Evolutionary conservation across 108 stramenopile genomes (phyloP).

Genomic region (Fragilaria radians): DNA sequence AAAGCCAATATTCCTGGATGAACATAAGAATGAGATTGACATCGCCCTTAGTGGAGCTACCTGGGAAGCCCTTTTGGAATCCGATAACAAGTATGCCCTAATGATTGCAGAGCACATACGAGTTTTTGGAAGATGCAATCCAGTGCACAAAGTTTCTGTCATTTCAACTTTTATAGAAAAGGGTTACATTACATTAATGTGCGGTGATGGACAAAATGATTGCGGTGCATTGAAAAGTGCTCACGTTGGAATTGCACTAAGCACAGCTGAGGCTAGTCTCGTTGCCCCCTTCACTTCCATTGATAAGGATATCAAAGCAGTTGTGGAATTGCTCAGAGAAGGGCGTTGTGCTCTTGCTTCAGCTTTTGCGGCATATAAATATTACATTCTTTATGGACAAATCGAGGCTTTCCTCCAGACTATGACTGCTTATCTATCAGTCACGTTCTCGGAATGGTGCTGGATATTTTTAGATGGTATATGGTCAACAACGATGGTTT

Average conservation of each 20-base stretch:
- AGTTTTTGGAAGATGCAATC: slow-evolving; percentile 94
- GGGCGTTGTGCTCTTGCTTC: slow-evolving; percentile 94
- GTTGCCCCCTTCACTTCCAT: slow-evolving; percentile 97
- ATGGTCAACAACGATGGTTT: slow-evolving; percentile 52
- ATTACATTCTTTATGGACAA: slow-evolving; percentile 72
- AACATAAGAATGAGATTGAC: neutral
- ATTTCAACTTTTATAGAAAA: slow-evolving; percentile 85
- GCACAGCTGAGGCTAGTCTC: slow-evolving; percentile 93
- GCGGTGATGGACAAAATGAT: slow-evolving; percentile 98
- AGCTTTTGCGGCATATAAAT: slow-evolving; percentile 92
- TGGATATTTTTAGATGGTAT: slow-evolving; percentile 62
- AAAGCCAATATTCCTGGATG: neutral
- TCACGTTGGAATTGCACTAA: slow-evolving; percentile 94
- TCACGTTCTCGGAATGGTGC: slow-evolving; percentile 52
- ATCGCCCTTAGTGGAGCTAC: neutral
- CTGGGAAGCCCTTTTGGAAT: neutral
- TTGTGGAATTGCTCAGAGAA: slow-evolving; percentile 86
- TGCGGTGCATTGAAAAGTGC: slow-evolving; percentile 94
- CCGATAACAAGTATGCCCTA: neutral
- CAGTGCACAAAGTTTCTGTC: slow-evolving; percentile 93
- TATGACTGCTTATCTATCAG: slow-evolving; percentile 36
- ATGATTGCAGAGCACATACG: slow-evolving; percentile 9
- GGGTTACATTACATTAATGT: slow-evolving; percentile 88
- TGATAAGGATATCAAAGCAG: slow-evolving; percentile 73
- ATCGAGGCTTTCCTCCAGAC: slow-evolving; percentile 48